Conservation (phyloP, 257 asterid species). For the Echium plantagineum region DNA sequence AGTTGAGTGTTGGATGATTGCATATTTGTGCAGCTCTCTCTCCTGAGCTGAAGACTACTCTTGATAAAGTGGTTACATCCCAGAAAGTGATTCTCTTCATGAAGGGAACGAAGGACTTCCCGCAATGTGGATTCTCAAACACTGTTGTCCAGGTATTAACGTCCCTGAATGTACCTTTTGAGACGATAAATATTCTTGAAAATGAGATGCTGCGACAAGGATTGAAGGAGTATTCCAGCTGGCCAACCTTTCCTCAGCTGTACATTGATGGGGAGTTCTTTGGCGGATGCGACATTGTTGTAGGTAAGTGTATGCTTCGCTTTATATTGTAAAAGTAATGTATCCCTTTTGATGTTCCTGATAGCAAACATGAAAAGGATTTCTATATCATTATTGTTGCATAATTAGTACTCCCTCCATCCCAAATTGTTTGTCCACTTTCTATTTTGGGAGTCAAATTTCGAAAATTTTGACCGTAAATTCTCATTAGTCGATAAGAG, state of each 20-base stretch:
- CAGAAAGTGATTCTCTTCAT: slow-evolving; percentile 71
- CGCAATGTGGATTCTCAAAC: slow-evolving; percentile 86
- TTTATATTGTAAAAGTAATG: not conserved
- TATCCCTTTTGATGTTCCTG: not conserved
- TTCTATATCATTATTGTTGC: not conserved
- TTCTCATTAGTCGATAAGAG: too few relatives aligned
- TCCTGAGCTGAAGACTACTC: slow-evolving; percentile 55
- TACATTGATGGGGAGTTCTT: slow-evolving; percentile 86
- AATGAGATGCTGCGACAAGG: slow-evolving; percentile 76
- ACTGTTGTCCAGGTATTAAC: slow-evolving; percentile 75
- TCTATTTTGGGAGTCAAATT: too few relatives aligned
- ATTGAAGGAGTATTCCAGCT: slow-evolving; percentile 73
- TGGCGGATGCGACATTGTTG: slow-evolving; percentile 87
- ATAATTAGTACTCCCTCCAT: not conserved
- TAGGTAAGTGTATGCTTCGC: slow-evolving; percentile 31
- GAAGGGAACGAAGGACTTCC: slow-evolving; percentile 88
- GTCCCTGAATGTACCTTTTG: slow-evolving; percentile 61
- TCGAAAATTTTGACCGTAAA: too few relatives aligned
- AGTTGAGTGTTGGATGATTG: not conserved
- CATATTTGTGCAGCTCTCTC: slow-evolving; percentile 40
- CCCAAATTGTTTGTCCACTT: too few relatives aligned
- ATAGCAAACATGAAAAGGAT: not conserved
- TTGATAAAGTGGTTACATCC: slow-evolving; percentile 78
- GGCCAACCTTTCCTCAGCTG: slow-evolving; percentile 94
- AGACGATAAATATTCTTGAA: slow-evolving; percentile 63